Conservation (phyloP, 208 protist genomes). For the Angomonas ambiguus region DNA sequence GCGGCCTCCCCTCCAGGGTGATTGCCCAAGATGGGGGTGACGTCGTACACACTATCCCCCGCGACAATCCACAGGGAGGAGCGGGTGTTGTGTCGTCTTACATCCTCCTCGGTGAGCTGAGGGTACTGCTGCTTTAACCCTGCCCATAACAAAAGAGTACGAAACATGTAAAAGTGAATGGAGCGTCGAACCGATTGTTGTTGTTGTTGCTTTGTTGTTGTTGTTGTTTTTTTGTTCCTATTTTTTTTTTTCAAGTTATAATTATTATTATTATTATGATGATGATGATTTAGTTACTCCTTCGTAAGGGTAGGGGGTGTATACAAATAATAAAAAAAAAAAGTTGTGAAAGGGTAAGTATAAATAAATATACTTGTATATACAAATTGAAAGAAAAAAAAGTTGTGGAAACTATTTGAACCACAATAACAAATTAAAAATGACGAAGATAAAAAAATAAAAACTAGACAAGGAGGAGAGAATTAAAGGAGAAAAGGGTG, state of each 20-base stretch:
- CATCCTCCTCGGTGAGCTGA: slow-evolving; percentile 53
- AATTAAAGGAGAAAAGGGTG: slow-evolving; percentile 11
- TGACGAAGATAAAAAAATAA: slow-evolving; percentile 10
- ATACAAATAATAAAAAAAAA: too few relatives aligned
- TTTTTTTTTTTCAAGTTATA: not conserved
- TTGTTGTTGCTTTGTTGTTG: not conserved
- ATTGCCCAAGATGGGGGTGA: slow-evolving; percentile 46
- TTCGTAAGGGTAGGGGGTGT: too few relatives aligned
- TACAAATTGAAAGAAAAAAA: slow-evolving; percentile 6
- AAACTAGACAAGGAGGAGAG: not conserved
- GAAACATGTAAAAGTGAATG: not conserved
- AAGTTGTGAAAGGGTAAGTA: too few relatives aligned
- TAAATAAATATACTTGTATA: not conserved
- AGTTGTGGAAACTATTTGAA: not conserved
- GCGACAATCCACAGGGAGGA: slow-evolving; percentile 72
- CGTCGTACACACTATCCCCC: slow-evolving; percentile 78
- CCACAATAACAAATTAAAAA: not conserved
- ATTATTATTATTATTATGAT: not conserved
- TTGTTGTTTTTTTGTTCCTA: not conserved
- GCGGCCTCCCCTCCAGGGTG: slow-evolving; percentile 69
- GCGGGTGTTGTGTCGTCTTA: slow-evolving; percentile 56
- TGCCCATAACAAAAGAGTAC: not conserved
- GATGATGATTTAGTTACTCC: too few relatives aligned
- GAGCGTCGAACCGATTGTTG: not conserved
- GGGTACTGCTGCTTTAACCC: slow-evolving; percentile 43